Base-by-base conservation (phyloP, 164 flowering plant genomes). In the Stephania cephalantha region DNA sequence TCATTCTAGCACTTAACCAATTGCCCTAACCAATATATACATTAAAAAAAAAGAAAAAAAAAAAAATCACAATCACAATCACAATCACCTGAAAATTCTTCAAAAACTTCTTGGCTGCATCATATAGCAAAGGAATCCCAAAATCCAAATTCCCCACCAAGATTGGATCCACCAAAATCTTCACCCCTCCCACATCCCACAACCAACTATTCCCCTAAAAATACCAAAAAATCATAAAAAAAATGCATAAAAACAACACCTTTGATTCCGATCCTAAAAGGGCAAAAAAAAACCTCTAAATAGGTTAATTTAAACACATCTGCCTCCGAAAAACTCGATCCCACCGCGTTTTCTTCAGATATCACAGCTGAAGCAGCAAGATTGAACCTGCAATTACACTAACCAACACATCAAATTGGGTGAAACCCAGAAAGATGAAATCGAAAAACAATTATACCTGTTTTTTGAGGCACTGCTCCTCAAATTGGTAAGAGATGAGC, bases 101-200 rank as follows among this genome's bases (percentile, higher is more conserved):
- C 82, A 95, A 76, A 68, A 85, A 73, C 80, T 84, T 91, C 87
- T 93, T 95, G 80, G 90, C 90, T 78, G 92, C 99, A 85, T 95
- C 97, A 82, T 90, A 95, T 45, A 93, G 90, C 97, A 87, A 93
- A 4, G 99, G 97, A 75, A 93, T 85, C 72, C 97, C 99, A 84
- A 95, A 95, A 80, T 95, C 94, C 87, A 95, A 85, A 80, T 87
- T 93, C 46, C 97, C 99, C 74, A 93, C 99, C 86, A 93, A 81
- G 64, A 95, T 88, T 74, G 97, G 99, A 83, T 95, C 99, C 68
- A 93, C 97, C 88, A 95, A 82, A 61, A 95, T 78, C 46, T 85
- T 91, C 77, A 84, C 65, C 18, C 90, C 95, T 72, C 79, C 82
- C 31, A 89, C 90, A 66, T 90, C 97, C 99, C 97, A 91, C 78